Percentiles rank a stretch among this genome's conserved stretches.
Evolutionary conservation across 495 filamentous ascomycete genomes (phyloP).

Genomic region (Tuber brumale): DNA sequence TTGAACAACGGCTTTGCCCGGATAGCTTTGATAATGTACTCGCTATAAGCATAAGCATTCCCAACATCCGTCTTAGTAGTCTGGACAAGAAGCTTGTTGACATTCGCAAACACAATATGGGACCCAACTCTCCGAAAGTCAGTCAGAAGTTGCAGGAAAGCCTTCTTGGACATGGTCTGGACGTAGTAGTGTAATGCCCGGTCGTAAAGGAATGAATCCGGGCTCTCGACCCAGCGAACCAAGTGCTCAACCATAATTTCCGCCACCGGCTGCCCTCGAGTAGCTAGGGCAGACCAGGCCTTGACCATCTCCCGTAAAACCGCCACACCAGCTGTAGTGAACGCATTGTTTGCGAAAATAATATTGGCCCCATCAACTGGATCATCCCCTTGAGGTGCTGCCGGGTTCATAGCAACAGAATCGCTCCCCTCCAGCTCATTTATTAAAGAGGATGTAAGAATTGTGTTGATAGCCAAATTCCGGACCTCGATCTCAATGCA

Average conservation of each 20-base stretch:
- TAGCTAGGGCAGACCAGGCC: conserved; percentile 94
- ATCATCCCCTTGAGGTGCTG: conserved; percentile 56
- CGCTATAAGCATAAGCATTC: conserved; percentile 91
- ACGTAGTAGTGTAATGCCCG: conserved; percentile 95
- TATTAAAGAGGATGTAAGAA: conserved; percentile 93
- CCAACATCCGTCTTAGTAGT: conserved; percentile 95
- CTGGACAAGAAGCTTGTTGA: conserved; percentile 83
- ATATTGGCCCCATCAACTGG: conserved; percentile 53
- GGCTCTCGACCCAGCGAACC: conserved; percentile 91
- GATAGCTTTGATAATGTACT: conserved; percentile 96
- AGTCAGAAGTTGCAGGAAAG: conserved; percentile 91
- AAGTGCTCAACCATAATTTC: conserved; percentile 97
- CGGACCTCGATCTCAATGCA: conserved; percentile 93
- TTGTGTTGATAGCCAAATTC: conserved; percentile 95
- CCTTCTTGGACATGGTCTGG: conserved; percentile 94
- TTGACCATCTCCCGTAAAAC: conserved; percentile 98
- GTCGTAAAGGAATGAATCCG: conserved; percentile 89
- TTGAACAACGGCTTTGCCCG: conserved; percentile 90
- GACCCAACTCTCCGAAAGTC: conserved; percentile 95
- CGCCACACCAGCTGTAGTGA: conserved; percentile 79
- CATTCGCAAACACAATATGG: conserved; percentile 82
- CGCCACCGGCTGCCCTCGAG: conserved; percentile 82
- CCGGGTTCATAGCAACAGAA: conserved; percentile 71
- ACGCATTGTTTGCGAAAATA: conserved; percentile 82
- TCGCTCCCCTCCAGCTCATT: conserved; percentile 91